These are phyloP conservation scores for Metarhizium humberi DNA, from an alignment of 2,329 filamentous ascomycete species.

Conservation along the genomic window DNA sequence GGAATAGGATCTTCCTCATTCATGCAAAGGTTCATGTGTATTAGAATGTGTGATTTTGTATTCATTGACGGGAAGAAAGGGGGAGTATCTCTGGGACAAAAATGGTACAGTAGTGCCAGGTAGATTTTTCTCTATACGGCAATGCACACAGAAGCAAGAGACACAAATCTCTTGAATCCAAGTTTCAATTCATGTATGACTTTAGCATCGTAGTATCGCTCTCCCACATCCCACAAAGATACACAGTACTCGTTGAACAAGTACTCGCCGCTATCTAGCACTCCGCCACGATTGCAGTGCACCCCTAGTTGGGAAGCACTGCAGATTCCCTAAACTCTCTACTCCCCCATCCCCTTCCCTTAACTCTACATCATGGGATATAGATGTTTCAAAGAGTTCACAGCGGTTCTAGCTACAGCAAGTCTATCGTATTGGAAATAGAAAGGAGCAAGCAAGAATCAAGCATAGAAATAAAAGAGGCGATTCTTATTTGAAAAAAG, in stretches of 20 bases:
- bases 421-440: background rate
- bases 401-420: background rate
- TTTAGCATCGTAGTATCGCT: background rate
- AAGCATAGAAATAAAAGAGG: background rate
- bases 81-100: background rate
- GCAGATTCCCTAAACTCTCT: background rate
- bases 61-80: background rate
- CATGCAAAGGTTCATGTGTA: background rate
- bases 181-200: background rate
- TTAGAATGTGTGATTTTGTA: background rate
- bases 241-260: too few species aligned
- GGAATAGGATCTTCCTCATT: background rate
- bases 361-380: background rate
- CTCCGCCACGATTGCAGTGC: background rate
- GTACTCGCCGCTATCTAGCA: background rate
- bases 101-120: slow-evolving; percentile 5
- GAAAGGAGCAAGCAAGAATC: background rate
- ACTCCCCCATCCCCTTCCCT: background rate
- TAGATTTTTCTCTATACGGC: background rate
- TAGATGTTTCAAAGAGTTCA: background rate
- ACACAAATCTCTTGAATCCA: background rate
- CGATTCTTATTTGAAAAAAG: background rate
- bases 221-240: background rate
- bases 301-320: background rate
- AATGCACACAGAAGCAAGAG: background rate